Base-by-base conservation (phyloP, 140 eudicot genomes). In the Ambrosia hybrid region DNA sequence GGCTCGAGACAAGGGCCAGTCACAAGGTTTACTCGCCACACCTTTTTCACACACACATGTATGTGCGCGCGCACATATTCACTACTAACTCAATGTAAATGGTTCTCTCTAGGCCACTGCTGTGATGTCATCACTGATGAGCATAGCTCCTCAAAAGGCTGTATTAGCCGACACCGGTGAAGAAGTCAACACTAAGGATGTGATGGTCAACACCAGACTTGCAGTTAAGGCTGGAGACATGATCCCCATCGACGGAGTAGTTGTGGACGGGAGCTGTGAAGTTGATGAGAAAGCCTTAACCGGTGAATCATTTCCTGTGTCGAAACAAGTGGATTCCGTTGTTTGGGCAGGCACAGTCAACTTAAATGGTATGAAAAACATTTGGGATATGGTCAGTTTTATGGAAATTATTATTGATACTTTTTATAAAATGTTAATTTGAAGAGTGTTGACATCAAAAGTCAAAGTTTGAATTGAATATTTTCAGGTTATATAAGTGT, bases 341-440 rank as follows among this genome's bases (percentile, higher is more conserved):
- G 96, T 90, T 57, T 90, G 83, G 81, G 96, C 96, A 5, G 95
- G 96, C 64, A 90, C 96, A 2, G 73, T 87, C 57, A 90, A 90
- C 73, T 76, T 90, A 7, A 90, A 87, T 70, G 96, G 96, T 90
- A 78, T 34, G 70, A 83, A 43, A 37, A 46, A 48, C 72, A 67
- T 45, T 21, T 48, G 36, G 12, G 39, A 67, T 21, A 67, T 46
- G 55, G 33, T 21, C 8, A n/a, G 6, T 51, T 41, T 21, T 15
- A n/a, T 52, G 5, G 5, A 6, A 21, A 16, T 21, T 21, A 21
- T 21, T 21, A 21, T 21, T 21, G 26, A 21, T 21, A 21, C 26
- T 21, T 21, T 12, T 14, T 21, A 52, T 13, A 7, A 30, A 13
- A 30, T 49, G 2, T 51, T 1, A 2, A 2, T 68, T n/a, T 52